Evolutionary conservation across 2,329 filamentous ascomycete genomes (phyloP).

Genomic region (Colletotrichum navitas): DNA sequence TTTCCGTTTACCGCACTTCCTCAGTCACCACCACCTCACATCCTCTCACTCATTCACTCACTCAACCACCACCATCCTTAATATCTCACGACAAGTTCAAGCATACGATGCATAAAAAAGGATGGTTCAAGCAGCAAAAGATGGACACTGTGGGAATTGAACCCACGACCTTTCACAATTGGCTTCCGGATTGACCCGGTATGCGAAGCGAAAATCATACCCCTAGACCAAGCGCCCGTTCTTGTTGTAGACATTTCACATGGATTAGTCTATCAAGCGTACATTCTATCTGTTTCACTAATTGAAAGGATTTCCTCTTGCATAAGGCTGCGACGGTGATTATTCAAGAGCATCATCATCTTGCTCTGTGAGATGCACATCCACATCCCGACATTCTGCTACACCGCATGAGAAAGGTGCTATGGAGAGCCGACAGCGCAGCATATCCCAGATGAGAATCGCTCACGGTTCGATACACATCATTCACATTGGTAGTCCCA

Average conservation of each 20-base stretch:
- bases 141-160: constrained; percentile 41
- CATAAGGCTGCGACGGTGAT: no score
- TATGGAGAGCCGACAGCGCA: background rate
- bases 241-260: no score
- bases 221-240: constrained; percentile 41
- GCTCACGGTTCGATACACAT: no score
- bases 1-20: background rate
- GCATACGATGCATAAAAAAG: background rate
- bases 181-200: fast-evolving
- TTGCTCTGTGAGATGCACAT: background rate
- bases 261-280: no score
- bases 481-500: background rate
- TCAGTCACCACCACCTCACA: background rate
- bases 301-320: no score
- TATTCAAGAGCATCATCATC: no score
- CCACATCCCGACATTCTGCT: background rate
- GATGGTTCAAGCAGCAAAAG: fast-evolving
- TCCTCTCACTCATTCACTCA: background rate
- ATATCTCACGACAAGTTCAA: no score
- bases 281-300: no score
- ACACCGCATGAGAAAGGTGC: background rate
- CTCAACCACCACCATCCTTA: background rate
- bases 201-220: constrained; percentile 43
- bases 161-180: constrained; percentile 40
- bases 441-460: no score